phyloP scores from a whole-genome alignment of 2,329 filamentous ascomycete species.

The Aspergillus nomiae region DNA sequence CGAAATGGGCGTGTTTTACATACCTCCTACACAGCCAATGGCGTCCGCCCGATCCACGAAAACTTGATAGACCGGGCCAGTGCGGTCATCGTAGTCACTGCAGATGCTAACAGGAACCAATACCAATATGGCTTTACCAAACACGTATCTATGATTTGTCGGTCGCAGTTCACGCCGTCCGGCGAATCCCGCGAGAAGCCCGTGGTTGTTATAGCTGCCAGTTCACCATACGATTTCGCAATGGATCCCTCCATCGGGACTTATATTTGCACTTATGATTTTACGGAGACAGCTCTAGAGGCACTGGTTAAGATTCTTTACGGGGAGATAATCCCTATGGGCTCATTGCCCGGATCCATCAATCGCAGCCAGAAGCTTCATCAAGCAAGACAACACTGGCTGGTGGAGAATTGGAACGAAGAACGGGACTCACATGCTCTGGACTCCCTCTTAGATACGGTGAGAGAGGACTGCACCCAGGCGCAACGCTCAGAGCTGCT shows the following conservation, averaged over 20 bases:
- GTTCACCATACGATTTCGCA: constrained; percentile 94
- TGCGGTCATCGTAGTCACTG: constrained; percentile 86
- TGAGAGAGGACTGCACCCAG: constrained; percentile 64
- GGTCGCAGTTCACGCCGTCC: constrained; percentile 40
- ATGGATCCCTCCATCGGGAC: constrained; percentile 89
- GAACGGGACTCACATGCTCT: constrained; percentile 74
- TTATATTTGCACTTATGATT: constrained; percentile 94
- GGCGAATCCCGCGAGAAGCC: constrained; percentile 67
- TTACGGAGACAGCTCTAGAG: constrained; percentile 87
- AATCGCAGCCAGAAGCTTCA: constrained; percentile 83
- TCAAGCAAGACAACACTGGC: constrained; percentile 91
- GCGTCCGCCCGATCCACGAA: constrained; percentile 88
- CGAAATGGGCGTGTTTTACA: constrained; percentile 85
- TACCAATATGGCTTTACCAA: constrained; percentile 96
- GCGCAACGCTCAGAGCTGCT: constrained; percentile 69
- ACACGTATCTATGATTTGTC: constrained; percentile 91
- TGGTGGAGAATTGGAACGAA: constrained; percentile 85
- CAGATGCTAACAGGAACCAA: constrained; percentile 89
- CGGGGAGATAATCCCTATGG: constrained; percentile 66
- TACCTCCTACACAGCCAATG: constrained; percentile 93
- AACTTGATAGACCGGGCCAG: constrained; percentile 86
- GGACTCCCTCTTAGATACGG: constrained; percentile 70
- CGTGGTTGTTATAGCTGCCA: constrained; percentile 86
- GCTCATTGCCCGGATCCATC: constrained; percentile 68
- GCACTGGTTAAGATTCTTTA: constrained; percentile 82